Conservation (phyloP, 495 filamentous ascomycete species). For the Lentithecium fluviatile region DNA sequence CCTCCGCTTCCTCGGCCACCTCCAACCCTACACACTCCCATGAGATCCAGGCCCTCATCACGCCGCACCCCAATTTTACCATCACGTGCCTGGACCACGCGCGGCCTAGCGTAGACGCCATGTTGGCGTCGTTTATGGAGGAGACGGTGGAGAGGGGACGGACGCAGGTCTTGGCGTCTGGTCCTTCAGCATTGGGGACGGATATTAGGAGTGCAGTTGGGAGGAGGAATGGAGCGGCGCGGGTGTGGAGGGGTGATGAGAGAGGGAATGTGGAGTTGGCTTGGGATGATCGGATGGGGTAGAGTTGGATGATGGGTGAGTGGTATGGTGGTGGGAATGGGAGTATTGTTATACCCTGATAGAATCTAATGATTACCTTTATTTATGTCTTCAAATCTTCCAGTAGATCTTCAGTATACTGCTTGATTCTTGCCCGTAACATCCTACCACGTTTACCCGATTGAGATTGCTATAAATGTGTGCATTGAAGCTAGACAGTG, state of each 20-base stretch:
- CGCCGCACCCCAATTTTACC: slow-evolving; percentile 10
- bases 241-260: slow-evolving; percentile 46
- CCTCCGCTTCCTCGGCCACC: neutral
- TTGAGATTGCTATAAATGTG: too few species aligned
- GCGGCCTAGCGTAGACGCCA: slow-evolving; percentile 34
- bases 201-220: slow-evolving; percentile 58
- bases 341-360: too few species aligned
- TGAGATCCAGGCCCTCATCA: neutral
- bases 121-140: slow-evolving; percentile 41
- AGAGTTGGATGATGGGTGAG: neutral
- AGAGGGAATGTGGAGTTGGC: slow-evolving; percentile 56
- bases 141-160: slow-evolving; percentile 43
- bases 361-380: too few species aligned
- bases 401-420: too few species aligned
- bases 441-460: too few species aligned
- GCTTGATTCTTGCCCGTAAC: too few species aligned
- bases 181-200: slow-evolving; percentile 59
- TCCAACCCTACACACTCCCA: neutral
- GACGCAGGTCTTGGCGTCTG: slow-evolving; percentile 60
- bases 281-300: slow-evolving; percentile 48
- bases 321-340: too few species aligned
- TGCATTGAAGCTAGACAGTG: too few species aligned
- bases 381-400: too few species aligned
- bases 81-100: slow-evolving; percentile 26
- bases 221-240: neutral